Conservation (phyloP, 2,329 filamentous ascomycete species). For the Tolypocladium sp. region DNA sequence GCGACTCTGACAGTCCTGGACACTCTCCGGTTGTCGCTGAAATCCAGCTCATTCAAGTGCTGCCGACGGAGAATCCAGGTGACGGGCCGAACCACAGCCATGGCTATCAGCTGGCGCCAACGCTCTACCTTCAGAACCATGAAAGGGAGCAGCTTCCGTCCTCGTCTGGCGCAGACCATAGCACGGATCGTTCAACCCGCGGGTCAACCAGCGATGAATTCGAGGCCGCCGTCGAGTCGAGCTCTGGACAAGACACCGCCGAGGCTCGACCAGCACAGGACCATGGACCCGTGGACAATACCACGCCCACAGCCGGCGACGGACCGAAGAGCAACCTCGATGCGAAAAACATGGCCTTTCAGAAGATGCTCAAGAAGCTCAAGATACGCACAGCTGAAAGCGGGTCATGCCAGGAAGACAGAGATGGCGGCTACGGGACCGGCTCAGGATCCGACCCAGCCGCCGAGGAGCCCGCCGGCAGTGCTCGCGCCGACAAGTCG, state of each 20-base stretch:
- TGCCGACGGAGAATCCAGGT: background rate
- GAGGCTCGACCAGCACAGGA: background rate
- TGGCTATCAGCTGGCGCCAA: background rate
- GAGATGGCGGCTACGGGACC: background rate
- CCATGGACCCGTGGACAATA: too few species aligned
- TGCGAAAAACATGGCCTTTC: slow-evolving; percentile 14
- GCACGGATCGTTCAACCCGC: background rate
- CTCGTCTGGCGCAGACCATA: background rate
- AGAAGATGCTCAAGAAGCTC: slow-evolving; percentile 17
- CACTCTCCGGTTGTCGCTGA: background rate
- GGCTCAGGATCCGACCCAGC: background rate
- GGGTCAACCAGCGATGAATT: background rate
- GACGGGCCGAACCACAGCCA: too few species aligned
- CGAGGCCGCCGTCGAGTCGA: background rate
- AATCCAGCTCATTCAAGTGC: background rate
- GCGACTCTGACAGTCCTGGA: too few species aligned
- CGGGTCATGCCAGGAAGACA: background rate
- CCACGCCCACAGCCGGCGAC: background rate
- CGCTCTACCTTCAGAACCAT: background rate
- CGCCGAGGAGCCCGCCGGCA: background rate
- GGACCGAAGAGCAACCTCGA: background rate
- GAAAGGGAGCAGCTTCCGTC: background rate
- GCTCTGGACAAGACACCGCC: background rate
- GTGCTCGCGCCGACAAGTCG: background rate
- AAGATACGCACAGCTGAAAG: slow-evolving; percentile 4